A percentile compares a stretch with the other conserved stretches of the same genome.
These are phyloP conservation scores for Epichloe gansuensis DNA, from an alignment of 2,329 filamentous ascomycete species.

Conservation along the genomic window DNA sequence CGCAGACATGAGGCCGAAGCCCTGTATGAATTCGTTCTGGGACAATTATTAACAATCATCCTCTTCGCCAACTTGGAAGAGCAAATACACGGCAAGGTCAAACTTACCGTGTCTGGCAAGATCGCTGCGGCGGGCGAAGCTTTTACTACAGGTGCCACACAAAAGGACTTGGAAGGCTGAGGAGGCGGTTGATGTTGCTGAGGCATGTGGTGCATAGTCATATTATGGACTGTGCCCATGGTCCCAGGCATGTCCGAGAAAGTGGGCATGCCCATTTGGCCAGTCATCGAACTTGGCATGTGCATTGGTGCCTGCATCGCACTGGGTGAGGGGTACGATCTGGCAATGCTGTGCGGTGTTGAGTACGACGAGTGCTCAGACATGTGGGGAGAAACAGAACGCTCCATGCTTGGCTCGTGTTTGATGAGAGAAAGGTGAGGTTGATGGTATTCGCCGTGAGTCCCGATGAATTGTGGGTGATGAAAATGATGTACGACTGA, in stretches of 20 bases:
- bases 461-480: slow-evolving; percentile 17
- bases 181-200: slow-evolving; percentile 22
- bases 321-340: slow-evolving; percentile 41
- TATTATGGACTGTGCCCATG: slow-evolving; percentile 25
- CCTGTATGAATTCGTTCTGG: slow-evolving; percentile 95
- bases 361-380: slow-evolving; percentile 48
- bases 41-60: background rate
- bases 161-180: slow-evolving; percentile 59
- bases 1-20: slow-evolving; percentile 81
- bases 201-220: slow-evolving; percentile 26
- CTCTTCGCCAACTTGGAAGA: background rate
- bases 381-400: slow-evolving; percentile 45
- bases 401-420: slow-evolving; percentile 33
- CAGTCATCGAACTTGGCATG: slow-evolving; percentile 30
- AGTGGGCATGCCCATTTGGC: slow-evolving; percentile 29
- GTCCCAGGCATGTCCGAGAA: slow-evolving; percentile 22
- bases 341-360: slow-evolving; percentile 32
- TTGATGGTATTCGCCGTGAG: slow-evolving; percentile 19
- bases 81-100: background rate
- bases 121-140: slow-evolving; percentile 87
- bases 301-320: slow-evolving; percentile 39
- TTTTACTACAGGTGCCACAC: slow-evolving; percentile 81
- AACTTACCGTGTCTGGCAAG: slow-evolving; percentile 81
- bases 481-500: slow-evolving; percentile 17
- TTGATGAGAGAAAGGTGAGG: slow-evolving; percentile 23